Percentiles rank a stretch among this genome's conserved stretches.
Evolutionary conservation across 2,329 filamentous ascomycete genomes (phyloP).

Genomic region (Fusarium proliferatum): DNA sequence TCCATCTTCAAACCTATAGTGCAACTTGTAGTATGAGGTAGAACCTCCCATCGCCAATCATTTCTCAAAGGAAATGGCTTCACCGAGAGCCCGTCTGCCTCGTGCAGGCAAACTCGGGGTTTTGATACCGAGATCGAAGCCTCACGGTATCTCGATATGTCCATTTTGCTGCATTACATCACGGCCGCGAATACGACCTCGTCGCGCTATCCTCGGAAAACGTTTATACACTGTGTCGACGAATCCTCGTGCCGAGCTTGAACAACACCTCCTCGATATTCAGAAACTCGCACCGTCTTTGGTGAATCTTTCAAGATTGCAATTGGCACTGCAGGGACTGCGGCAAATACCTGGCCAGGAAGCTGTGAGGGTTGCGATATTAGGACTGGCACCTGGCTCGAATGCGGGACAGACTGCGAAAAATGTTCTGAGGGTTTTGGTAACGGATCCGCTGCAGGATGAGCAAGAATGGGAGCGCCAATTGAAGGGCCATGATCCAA

Average conservation of each 20-base stretch:
- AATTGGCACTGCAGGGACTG: conserved; percentile 75
- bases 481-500: conserved; percentile 62
- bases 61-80: conserved; percentile 45
- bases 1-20: conserved; percentile 25
- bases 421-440: conserved; percentile 73
- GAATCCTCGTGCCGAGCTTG: conserved; percentile 64
- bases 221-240: conserved; percentile 41
- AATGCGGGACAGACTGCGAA: conserved; percentile 63
- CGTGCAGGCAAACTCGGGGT: conserved; percentile 44
- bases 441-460: conserved; percentile 75
- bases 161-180: conserved; percentile 48
- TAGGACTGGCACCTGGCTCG: conserved; percentile 58
- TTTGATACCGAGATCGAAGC: conserved; percentile 33
- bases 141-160: conserved; percentile 40
- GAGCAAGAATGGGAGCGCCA: conserved; percentile 75
- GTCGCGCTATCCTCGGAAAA: conserved; percentile 40
- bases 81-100: conserved; percentile 46
- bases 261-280: conserved; percentile 68
- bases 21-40: background rate
- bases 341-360: conserved; percentile 67
- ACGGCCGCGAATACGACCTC: conserved; percentile 36
- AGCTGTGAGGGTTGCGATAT: conserved; percentile 67
- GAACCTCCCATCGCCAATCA: conserved; percentile 35
- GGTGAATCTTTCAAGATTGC: conserved; percentile 75
- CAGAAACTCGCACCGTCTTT: conserved; percentile 70